Evolutionary conservation across 139 green algal genomes (phyloP).

Genomic region (Astrephomene gubernaculifera): DNA sequence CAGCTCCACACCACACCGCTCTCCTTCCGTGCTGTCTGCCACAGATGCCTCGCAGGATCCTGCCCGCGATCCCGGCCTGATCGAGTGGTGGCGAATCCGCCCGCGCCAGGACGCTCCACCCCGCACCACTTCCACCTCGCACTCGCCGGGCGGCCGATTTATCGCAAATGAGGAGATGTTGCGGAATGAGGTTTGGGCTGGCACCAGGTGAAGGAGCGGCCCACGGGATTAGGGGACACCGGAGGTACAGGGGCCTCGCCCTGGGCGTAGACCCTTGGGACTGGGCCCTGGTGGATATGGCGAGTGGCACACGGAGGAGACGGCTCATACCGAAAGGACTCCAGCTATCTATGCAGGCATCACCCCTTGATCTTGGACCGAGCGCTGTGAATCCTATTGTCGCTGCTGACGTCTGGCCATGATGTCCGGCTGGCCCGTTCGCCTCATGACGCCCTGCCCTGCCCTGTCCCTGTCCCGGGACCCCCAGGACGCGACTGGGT

Average conservation of each 20-base stretch:
- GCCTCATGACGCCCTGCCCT: neutral
- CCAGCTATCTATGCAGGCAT: too few species aligned
- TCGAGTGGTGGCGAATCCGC: constrained; percentile 31
- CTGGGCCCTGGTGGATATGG: too few species aligned
- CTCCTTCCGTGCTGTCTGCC: too few species aligned
- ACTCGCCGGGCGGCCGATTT: constrained; percentile 19
- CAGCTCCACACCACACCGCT: neutral
- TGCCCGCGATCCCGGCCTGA: neutral
- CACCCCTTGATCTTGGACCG: too few species aligned
- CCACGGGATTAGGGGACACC: too few species aligned
- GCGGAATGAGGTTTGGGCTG: constrained; percentile 24
- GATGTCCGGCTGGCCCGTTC: too few species aligned
- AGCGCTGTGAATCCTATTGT: too few species aligned
- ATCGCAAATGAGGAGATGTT: constrained; percentile 46
- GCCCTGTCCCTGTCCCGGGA: neutral
- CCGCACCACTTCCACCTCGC: constrained; percentile 3
- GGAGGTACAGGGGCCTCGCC: too few species aligned
- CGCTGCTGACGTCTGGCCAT: too few species aligned
- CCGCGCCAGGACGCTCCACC: constrained; percentile 29
- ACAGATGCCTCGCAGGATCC: neutral
- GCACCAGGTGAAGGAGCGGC: constrained; percentile 18
- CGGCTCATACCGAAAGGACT: too few species aligned
- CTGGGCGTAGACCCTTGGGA: too few species aligned
- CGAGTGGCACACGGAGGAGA: too few species aligned
- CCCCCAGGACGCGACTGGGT: neutral